Evolutionary conservation across 345 rosid species (phyloP), one percentile per base, ranked within the genome.

Genomic region (Ricinus communis): DNA sequence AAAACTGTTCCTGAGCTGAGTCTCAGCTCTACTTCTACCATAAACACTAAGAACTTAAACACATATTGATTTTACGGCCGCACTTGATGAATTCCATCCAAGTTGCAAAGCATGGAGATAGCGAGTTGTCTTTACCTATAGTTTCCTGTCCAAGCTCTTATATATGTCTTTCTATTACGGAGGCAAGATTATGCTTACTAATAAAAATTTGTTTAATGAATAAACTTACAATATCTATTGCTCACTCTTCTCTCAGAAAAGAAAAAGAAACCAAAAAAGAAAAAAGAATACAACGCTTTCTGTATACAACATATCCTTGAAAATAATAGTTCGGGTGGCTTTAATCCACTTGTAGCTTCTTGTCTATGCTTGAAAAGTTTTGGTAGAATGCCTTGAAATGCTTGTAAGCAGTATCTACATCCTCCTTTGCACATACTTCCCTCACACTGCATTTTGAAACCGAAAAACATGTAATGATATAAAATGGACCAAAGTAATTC

Each of bases 321-420:
- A 14, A 13, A 62, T 18, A 24, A 10, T 43, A 62, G 38, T 1
- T n/a, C 27, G 4, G 61, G 13, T 2, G 30, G 50, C 12, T 7
- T 27, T 66, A 81, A 76, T 91, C 98, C 27, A 94, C 82, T 9
- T 65, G 45, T 60, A 90, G 88, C 81, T 86, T 88, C 79, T 68
- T 74, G 76, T 90, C 97, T 72, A 91, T 68, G 77, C 83, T 82
- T 49, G 97, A 88, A 82, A 91, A 91, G 66, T 77, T 75, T 73
- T 69, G 75, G 76, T 85, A 90, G 82, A 90, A 94, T 65, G 96
- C 97, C 84, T 86, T 94, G 85, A 94, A 95, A 86, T 95, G 96
- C 74, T 73, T 83, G 87, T 92, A 91, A 1, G 99, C 91, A 8
- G 83, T 87, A 79, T 89, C 95, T 70, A 90, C 76, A 73, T 95